Percentiles rank a stretch among this genome's conserved stretches.
phyloP scores from a whole-genome alignment of 1,139 yeast genomes.

The Pichia sp. region DNA sequence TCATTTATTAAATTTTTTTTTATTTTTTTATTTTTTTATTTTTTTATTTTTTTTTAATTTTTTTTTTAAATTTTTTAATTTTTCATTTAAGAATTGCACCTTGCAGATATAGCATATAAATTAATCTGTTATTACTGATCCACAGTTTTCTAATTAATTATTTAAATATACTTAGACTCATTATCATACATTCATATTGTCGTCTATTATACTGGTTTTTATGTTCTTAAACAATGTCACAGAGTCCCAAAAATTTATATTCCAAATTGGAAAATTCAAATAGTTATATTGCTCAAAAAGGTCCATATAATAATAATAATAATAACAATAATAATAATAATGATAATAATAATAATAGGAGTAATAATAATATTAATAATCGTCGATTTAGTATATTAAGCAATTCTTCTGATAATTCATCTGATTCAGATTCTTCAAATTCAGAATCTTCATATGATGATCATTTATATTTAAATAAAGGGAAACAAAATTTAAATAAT shows the following conservation, averaged over 20 bases:
- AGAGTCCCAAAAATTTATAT: constrained; percentile 9
- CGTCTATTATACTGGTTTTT: background rate
- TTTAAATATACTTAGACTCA: too few species aligned
- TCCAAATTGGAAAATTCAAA: background rate
- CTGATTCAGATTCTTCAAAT: constrained; percentile 53
- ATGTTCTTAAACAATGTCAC: constrained; percentile 1
- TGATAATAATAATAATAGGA: background rate
- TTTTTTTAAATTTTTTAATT: too few species aligned
- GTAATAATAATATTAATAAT: background rate
- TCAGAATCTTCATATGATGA: constrained; percentile 17
- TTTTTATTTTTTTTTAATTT: too few species aligned
- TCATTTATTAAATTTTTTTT: too few species aligned
- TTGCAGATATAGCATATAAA: too few species aligned
- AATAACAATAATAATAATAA: background rate
- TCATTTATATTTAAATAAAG: constrained; percentile 9
- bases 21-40: too few species aligned
- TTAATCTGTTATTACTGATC: too few species aligned
- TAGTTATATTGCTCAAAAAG: constrained; percentile 9
- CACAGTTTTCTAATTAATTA: too few species aligned
- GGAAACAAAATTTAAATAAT: background rate
- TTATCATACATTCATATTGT: background rate
- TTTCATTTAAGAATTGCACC: too few species aligned
- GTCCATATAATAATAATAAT: constrained; percentile 7
- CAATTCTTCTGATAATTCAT: constrained; percentile 38
- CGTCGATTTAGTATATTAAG: constrained; percentile 42